Evolutionary conservation across 148 eudicot genomes (phyloP).

Genomic region (Rhododendron mucronatum): DNA sequence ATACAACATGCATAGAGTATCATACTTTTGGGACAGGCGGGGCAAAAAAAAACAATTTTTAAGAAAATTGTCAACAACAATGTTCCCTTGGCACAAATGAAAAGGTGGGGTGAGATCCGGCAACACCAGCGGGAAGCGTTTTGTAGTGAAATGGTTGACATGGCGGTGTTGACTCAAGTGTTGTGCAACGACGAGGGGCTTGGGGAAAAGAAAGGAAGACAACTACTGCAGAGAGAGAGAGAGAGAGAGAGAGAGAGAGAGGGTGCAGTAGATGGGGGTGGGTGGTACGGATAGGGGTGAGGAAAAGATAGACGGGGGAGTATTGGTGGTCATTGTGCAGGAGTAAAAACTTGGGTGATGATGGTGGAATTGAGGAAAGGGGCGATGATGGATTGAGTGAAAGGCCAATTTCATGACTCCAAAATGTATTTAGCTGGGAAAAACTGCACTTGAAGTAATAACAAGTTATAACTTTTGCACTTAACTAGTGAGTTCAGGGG

Average conservation of each 20-base stretch:
- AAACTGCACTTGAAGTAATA: background rate
- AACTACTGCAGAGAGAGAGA: background rate
- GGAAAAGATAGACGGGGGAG: background rate
- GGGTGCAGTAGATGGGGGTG: background rate
- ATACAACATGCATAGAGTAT: background rate
- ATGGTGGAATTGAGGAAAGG: background rate
- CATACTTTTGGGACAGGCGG: background rate
- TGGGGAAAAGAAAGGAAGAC: background rate
- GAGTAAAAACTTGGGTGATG: background rate
- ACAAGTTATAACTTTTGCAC: background rate
- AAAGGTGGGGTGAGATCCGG: background rate
- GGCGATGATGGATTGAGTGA: background rate
- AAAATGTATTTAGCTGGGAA: background rate
- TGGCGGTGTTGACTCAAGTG: background rate
- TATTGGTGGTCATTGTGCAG: background rate
- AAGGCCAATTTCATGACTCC: background rate
- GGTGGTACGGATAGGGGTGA: background rate
- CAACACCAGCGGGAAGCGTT: background rate
- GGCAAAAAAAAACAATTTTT: background rate
- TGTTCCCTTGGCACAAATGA: background rate
- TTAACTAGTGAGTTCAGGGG: background rate
- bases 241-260: background rate
- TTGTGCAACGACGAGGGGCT: background rate
- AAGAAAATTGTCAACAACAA: background rate
- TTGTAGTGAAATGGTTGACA: background rate